Evolutionary conservation across 306 rosid genomes (phyloP).

Genomic region (Inga oerstediana): DNA sequence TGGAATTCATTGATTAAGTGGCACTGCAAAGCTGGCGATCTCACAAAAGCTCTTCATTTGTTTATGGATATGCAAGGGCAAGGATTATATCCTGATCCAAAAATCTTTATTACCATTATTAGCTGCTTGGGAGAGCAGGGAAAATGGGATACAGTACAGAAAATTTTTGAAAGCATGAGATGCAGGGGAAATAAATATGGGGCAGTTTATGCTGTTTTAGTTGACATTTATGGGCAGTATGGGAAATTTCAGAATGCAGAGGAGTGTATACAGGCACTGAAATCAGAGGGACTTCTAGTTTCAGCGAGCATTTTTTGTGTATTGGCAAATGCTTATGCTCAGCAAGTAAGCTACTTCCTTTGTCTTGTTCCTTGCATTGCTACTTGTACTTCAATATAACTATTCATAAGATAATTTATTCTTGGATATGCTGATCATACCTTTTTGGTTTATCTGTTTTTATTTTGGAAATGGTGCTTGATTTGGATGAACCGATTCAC

Average conservation of each 20-base stretch:
- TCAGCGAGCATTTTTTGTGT: conserved; percentile 63
- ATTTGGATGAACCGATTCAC: neutral
- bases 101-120: conserved; percentile 67
- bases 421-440: neutral
- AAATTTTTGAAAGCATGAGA: conserved; percentile 62
- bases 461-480: neutral
- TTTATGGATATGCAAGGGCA: conserved; percentile 69
- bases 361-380: conserved; percentile 3
- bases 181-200: conserved; percentile 55
- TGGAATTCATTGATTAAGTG: conserved; percentile 74
- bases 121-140: conserved; percentile 79
- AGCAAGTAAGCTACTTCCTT: conserved; percentile 53
- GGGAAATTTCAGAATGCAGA: conserved; percentile 67
- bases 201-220: conserved; percentile 62
- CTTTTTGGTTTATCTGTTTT: neutral
- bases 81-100: conserved; percentile 83
- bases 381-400: neutral
- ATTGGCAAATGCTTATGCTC: conserved; percentile 81
- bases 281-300: conserved; percentile 58
- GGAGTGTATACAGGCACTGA: conserved; percentile 64
- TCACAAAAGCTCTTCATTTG: conserved; percentile 54
- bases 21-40: conserved; percentile 67
- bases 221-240: conserved; percentile 78
- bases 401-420: neutral
- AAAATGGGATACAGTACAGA: conserved; percentile 67